These are phyloP conservation scores for Fusarium musae DNA, from an alignment of 2,329 filamentous ascomycete genomes.

Conservation along the genomic window DNA sequence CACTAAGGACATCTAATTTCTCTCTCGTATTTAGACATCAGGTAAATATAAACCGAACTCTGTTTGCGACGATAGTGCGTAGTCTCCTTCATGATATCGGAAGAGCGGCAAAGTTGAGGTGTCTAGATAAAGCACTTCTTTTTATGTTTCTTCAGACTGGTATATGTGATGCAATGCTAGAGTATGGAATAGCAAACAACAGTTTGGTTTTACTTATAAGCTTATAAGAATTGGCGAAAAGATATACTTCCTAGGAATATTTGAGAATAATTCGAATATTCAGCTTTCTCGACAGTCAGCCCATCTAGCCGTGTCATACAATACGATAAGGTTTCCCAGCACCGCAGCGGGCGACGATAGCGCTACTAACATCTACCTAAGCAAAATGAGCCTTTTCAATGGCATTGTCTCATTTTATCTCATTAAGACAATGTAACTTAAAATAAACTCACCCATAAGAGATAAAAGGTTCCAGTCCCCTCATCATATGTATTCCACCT, in stretches of 20 bases:
- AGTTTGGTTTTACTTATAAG: accelerated
- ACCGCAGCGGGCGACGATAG: neutral
- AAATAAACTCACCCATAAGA: accelerated
- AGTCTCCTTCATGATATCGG: too few relatives aligned
- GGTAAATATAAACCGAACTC: neutral
- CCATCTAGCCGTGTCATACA: neutral
- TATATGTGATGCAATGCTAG: accelerated
- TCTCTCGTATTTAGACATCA: neutral
- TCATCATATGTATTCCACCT: accelerated
- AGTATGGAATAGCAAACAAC: accelerated
- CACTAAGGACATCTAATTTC: neutral
- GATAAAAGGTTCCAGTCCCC: neutral
- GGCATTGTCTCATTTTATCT: neutral
- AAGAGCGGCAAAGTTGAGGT: too few relatives aligned
- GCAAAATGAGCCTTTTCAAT: neutral
- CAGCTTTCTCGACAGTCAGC: neutral
- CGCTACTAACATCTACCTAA: accelerated
- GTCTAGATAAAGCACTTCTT: neutral
- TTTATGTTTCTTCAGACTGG: too few relatives aligned
- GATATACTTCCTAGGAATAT: accelerated
- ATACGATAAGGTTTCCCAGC: neutral
- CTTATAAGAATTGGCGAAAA: accelerated
- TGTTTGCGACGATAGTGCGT: accelerated
- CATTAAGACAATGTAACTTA: accelerated
- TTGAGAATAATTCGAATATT: neutral